Evolutionary conservation across 768 basidiomycete genomes (phyloP).

Genomic region (Amanita jacksonii): DNA sequence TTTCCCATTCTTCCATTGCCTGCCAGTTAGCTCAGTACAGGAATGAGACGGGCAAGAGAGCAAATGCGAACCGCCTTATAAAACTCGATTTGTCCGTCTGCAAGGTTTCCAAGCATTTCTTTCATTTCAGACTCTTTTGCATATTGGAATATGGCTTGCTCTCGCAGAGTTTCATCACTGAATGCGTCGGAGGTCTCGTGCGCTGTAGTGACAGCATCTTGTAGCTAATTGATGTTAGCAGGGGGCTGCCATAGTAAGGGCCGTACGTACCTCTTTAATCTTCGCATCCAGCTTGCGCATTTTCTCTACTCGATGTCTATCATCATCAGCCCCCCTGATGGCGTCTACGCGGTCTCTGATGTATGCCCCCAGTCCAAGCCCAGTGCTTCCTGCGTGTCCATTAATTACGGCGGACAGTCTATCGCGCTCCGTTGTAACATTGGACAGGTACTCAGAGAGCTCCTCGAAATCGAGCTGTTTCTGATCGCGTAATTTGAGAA

Average conservation of each 20-base stretch:
- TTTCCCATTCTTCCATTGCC: slow-evolving; percentile 97
- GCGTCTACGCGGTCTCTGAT: slow-evolving; percentile 89
- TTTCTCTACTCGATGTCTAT: slow-evolving; percentile 85
- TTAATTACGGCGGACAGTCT: slow-evolving; percentile 81
- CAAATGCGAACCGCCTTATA: slow-evolving; percentile 59
- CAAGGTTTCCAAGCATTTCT: slow-evolving; percentile 80
- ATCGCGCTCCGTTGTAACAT: slow-evolving; percentile 90
- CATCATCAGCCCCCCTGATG: slow-evolving; percentile 87
- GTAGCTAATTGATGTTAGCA: slow-evolving; percentile 45
- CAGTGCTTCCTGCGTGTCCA: slow-evolving; percentile 80
- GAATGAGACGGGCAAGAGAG: not conserved
- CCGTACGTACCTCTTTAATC: slow-evolving; percentile 81
- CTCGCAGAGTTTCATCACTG: slow-evolving; percentile 87
- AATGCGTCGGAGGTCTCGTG: slow-evolving; percentile 96
- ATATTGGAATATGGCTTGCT: slow-evolving; percentile 84
- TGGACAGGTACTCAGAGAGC: slow-evolving; percentile 87
- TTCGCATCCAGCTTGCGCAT: slow-evolving; percentile 88
- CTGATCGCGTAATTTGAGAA: slow-evolving; percentile 92
- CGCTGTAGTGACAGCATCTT: slow-evolving; percentile 92
- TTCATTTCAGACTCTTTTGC: slow-evolving; percentile 97
- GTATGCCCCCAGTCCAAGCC: slow-evolving; percentile 81
- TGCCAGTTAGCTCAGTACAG: slow-evolving; percentile 18
- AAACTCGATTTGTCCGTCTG: slow-evolving; percentile 93
- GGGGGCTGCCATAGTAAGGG: slow-evolving; percentile 3
- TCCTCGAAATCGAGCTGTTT: slow-evolving; percentile 99